These are phyloP conservation scores for Penicillium canescens DNA, from an alignment of 495 filamentous ascomycete genomes.

Conservation along the genomic window DNA sequence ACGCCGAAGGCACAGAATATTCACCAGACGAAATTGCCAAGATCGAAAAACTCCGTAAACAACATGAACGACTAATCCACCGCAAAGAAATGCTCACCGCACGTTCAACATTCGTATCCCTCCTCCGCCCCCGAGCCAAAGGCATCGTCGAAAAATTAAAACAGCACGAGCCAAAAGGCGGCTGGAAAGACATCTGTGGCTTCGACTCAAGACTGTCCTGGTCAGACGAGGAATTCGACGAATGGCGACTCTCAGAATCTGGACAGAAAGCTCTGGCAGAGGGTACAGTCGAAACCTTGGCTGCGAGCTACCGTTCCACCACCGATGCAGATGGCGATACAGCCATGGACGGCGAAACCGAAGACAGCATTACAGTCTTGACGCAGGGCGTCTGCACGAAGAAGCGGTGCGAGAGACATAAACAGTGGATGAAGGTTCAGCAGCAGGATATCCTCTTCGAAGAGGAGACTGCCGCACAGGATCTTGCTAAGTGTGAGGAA, in stretches of 20 bases:
- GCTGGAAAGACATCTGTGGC: constrained; percentile 66
- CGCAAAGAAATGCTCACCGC: constrained; percentile 45
- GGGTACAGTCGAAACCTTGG: constrained; percentile 40
- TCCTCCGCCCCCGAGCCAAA: constrained; percentile 48
- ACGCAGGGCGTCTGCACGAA: constrained; percentile 52
- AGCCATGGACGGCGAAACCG: constrained; percentile 31
- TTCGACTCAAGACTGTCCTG: constrained; percentile 62
- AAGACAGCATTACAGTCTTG: constrained; percentile 31
- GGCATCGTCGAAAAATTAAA: constrained; percentile 46
- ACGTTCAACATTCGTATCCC: constrained; percentile 42
- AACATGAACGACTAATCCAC: constrained; percentile 37
- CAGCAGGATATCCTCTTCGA: constrained; percentile 53
- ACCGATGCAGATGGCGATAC: constrained; percentile 40
- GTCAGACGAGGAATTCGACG: constrained; percentile 62
- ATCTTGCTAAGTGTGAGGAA: constrained; percentile 42
- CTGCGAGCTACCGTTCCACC: constrained; percentile 27
- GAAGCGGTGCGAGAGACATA: constrained; percentile 54
- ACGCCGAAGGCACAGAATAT: constrained; percentile 34
- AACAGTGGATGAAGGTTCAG: constrained; percentile 52
- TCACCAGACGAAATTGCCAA: constrained; percentile 41
- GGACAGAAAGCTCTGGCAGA: constrained; percentile 43
- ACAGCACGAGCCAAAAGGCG: constrained; percentile 49
- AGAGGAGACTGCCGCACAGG: constrained; percentile 38
- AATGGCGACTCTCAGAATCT: constrained; percentile 46
- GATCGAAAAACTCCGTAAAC: constrained; percentile 43